Evolutionary conservation across 2,329 filamentous ascomycete genomes (phyloP).

Genomic region (Fusarium buharicum): DNA sequence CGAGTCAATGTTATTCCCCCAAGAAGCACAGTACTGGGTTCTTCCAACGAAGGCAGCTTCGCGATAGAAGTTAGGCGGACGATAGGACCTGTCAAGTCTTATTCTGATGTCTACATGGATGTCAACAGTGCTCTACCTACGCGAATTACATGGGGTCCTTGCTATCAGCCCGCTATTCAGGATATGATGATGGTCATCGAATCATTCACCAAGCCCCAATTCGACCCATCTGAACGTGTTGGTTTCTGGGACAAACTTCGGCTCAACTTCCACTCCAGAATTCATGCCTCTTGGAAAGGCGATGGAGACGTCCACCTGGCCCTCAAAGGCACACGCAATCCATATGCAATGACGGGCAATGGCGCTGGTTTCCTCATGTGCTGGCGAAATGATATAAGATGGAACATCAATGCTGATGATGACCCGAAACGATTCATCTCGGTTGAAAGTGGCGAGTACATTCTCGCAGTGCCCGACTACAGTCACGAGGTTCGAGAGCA

Average conservation of each 20-base stretch:
- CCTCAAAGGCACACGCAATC: conserved; percentile 90
- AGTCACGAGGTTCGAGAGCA: conserved; percentile 84
- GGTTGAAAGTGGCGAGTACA: conserved; percentile 93
- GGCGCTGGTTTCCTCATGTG: conserved; percentile 98
- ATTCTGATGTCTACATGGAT: conserved; percentile 89
- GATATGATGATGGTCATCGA: conserved; percentile 99
- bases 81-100: conserved; percentile 94
- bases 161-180: conserved; percentile 96
- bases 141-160: conserved; percentile 95
- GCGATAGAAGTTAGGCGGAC: conserved; percentile 88
- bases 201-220: conserved; percentile 93
- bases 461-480: conserved; percentile 93
- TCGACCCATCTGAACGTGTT: conserved; percentile 91
- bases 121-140: conserved; percentile 95
- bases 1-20: conserved; percentile 86
- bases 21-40: conserved; percentile 63
- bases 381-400: conserved; percentile 93
- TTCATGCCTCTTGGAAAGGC: conserved; percentile 90
- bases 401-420: conserved; percentile 84
- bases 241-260: conserved; percentile 99
- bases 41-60: conserved; percentile 72
- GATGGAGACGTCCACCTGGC: conserved; percentile 95
- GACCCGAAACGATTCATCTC: conserved; percentile 95
- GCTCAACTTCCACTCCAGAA: conserved; percentile 90
- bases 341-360: conserved; percentile 90